A percentile compares a stretch with the other conserved stretches of the same genome.
Evolutionary conservation across 1,139 yeast genomes (phyloP).

Genomic region (Protomyces lactucae-debilis): DNA sequence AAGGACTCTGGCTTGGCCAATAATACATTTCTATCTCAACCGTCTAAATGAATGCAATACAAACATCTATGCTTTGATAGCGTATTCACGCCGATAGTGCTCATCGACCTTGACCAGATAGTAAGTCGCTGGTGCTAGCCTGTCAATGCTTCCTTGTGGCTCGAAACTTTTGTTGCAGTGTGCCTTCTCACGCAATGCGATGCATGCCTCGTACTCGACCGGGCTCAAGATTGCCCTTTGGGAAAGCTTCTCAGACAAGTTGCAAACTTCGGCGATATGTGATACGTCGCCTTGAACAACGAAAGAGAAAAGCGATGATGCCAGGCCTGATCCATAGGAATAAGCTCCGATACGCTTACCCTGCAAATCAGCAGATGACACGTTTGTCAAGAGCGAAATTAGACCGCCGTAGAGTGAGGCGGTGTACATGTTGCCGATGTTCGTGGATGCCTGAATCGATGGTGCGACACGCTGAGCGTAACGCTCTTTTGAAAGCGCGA

Average conservation of each 20-base stretch:
- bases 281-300: slow-evolving; percentile 77
- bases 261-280: slow-evolving; percentile 57
- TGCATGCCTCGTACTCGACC: slow-evolving; percentile 71
- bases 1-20: too few species aligned
- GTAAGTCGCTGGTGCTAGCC: slow-evolving; percentile 69
- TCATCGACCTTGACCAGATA: slow-evolving; percentile 82
- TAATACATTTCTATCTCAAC: background rate
- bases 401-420: slow-evolving; percentile 89
- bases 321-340: slow-evolving; percentile 98
- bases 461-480: slow-evolving; percentile 70
- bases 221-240: slow-evolving; percentile 69
- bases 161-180: slow-evolving; percentile 72
- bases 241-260: slow-evolving; percentile 64
- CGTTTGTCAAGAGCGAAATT: slow-evolving; percentile 71
- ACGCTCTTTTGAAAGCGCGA: slow-evolving; percentile 68
- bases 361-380: slow-evolving; percentile 60
- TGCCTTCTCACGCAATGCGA: slow-evolving; percentile 80
- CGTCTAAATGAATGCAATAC: background rate
- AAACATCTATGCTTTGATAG: slow-evolving; percentile 7
- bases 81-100: slow-evolving; percentile 53
- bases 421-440: slow-evolving; percentile 98
- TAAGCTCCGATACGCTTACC: slow-evolving; percentile 80
- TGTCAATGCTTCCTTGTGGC: slow-evolving; percentile 75
- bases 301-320: slow-evolving; percentile 80
- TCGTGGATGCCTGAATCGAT: slow-evolving; percentile 81